Evolutionary conservation across 352 stramenopile genomes (phyloP).

Genomic region (Phytopythium chamaehyphon): DNA sequence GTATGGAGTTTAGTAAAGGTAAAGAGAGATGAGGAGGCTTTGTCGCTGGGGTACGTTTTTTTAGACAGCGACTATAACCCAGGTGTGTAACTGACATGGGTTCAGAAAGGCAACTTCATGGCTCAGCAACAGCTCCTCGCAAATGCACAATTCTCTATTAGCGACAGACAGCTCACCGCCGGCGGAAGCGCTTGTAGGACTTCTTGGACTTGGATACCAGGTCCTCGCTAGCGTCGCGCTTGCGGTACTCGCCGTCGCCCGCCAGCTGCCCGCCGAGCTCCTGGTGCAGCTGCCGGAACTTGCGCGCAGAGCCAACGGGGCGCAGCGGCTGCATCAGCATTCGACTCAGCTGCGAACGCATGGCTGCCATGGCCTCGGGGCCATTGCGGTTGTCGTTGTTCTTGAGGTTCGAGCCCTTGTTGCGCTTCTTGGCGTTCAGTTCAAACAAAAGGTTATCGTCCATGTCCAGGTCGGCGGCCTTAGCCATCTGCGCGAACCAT

Average conservation of each 20-base stretch:
- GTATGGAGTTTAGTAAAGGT: no score
- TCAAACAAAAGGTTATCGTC: conserved; percentile 76
- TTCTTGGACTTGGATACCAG: conserved; percentile 73
- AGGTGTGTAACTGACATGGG: background rate
- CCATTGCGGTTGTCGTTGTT: conserved; percentile 22
- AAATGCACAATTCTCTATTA: conserved; percentile 1
- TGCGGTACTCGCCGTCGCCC: conserved; percentile 69
- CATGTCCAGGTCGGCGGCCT: conserved; percentile 72
- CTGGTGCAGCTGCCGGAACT: conserved; percentile 79
- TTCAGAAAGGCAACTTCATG: no score
- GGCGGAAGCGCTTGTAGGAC: conserved; percentile 81
- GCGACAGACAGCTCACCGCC: conserved; percentile 17
- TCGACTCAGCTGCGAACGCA: conserved; percentile 50
- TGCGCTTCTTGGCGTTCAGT: conserved; percentile 60
- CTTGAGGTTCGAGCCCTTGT: conserved; percentile 39
- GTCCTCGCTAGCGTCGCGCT: conserved; percentile 70
- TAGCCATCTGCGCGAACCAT: conserved; percentile 86
- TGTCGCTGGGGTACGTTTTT: no score
- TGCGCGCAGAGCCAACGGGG: conserved; percentile 72
- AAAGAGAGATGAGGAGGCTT: background rate
- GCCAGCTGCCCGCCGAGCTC: conserved; percentile 64
- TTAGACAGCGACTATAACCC: no score
- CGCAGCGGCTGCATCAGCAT: conserved; percentile 60
- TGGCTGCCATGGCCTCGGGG: conserved; percentile 42
- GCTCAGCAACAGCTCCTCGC: background rate